Evolutionary conservation across 2,329 filamentous ascomycete genomes (phyloP).

Genomic region (Zelopaecilomyces penicillatus): DNA sequence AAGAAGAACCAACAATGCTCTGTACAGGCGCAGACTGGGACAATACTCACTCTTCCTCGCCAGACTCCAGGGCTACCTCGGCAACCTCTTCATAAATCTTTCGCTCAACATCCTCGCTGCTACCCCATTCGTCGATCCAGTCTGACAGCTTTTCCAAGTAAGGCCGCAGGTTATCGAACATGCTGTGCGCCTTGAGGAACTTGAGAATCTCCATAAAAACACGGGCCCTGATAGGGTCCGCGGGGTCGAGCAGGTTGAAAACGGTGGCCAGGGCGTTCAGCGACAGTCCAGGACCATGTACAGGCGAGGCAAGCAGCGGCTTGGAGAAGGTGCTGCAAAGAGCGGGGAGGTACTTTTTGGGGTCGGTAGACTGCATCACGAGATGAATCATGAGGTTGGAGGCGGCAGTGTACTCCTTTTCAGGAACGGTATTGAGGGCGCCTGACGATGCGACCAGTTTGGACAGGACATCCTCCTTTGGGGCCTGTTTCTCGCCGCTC

Average conservation of each 20-base stretch:
- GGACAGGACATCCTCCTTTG: slow-evolving; percentile 78
- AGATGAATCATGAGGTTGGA: slow-evolving; percentile 97
- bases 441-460: slow-evolving; percentile 76
- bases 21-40: neutral
- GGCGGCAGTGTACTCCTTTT: slow-evolving; percentile 93
- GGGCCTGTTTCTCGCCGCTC: slow-evolving; percentile 56
- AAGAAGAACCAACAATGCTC: neutral
- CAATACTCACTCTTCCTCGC: slow-evolving; percentile 61
- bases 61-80: slow-evolving; percentile 69
- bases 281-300: slow-evolving; percentile 76
- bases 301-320: slow-evolving; percentile 76
- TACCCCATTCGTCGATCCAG: slow-evolving; percentile 79
- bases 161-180: slow-evolving; percentile 76
- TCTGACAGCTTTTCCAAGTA: slow-evolving; percentile 74
- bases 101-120: slow-evolving; percentile 72
- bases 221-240: slow-evolving; percentile 76
- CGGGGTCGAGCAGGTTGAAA: slow-evolving; percentile 81
- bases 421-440: slow-evolving; percentile 73
- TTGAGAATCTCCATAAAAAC: slow-evolving; percentile 84
- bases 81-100: slow-evolving; percentile 77
- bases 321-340: slow-evolving; percentile 86
- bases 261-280: slow-evolving; percentile 88
- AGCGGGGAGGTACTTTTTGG: slow-evolving; percentile 75
- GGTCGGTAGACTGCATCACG: slow-evolving; percentile 74
- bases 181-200: slow-evolving; percentile 64